A percentile compares a stretch with the other conserved stretches of the same genome.
phyloP scores from a whole-genome alignment of 257 asterid species.

The Striga asiatica region DNA sequence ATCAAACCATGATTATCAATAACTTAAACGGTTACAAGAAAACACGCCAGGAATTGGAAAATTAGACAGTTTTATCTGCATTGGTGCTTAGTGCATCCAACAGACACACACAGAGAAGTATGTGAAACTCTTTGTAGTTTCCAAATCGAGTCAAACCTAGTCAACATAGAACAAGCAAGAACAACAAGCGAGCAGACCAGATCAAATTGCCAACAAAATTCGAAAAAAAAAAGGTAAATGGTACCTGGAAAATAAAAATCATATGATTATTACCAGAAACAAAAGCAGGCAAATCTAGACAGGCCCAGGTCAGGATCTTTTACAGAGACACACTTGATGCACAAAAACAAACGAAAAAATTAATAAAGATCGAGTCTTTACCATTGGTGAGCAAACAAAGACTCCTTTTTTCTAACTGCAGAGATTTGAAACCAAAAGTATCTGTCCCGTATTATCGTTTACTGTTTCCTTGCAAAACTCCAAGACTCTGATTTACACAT shows the following conservation, averaged over 20 bases:
- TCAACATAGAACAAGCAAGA: constrained; percentile 17
- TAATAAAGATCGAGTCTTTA: constrained; percentile 16
- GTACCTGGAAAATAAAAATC: not conserved
- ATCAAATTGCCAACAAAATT: constrained; percentile 11
- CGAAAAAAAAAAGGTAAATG: not conserved
- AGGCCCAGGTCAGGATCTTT: constrained; percentile 31
- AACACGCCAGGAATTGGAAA: not conserved
- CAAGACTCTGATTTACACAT: not conserved
- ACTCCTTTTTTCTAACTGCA: constrained; percentile 18
- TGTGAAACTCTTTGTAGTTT: not conserved
- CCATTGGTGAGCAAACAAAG: constrained; percentile 19
- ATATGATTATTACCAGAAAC: not conserved
- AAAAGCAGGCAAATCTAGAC: not conserved
- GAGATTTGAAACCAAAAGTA: constrained; percentile 19
- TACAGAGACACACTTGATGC: not conserved
- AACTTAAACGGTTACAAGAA: not conserved
- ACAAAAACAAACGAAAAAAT: not conserved
- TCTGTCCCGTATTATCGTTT: constrained; percentile 8
- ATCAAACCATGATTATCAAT: not conserved
- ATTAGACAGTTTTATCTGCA: not conserved
- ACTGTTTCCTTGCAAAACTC: not conserved
- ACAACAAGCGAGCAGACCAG: constrained; percentile 17
- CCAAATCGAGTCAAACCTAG: constrained; percentile 21
- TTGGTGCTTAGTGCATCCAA: constrained; percentile 1
- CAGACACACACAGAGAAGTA: not conserved